Conservation (phyloP, 1,284 basidiomycete species). For the Laetiporus sulphureus region DNA sequence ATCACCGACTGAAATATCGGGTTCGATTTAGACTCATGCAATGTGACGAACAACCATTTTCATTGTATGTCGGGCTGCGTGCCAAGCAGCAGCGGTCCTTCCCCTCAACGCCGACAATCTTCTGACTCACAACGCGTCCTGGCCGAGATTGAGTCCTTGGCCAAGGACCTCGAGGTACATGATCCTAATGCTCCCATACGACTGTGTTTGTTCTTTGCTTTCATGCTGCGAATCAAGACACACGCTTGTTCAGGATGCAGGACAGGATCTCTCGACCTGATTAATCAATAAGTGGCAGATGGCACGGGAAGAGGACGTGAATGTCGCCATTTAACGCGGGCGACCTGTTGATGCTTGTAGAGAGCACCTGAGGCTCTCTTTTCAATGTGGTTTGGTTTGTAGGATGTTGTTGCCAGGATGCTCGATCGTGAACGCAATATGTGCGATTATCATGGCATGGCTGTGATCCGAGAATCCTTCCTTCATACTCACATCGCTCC, state of each 20-base stretch:
- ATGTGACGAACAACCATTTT: conserved; percentile 67
- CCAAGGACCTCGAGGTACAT: conserved; percentile 80
- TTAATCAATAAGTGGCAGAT: conserved; percentile 71
- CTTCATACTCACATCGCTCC: too few relatives aligned
- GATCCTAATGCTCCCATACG: conserved; percentile 79
- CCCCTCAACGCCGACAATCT: conserved; percentile 37
- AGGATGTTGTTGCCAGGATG: conserved; percentile 58
- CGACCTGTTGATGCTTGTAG: conserved; percentile 62
- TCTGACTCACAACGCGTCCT: conserved; percentile 54
- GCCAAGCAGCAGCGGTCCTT: conserved; percentile 63
- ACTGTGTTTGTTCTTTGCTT: conserved; percentile 82
- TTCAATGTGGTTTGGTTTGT: conserved; percentile 38
- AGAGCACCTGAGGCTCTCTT: conserved; percentile 54
- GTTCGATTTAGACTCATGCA: conserved; percentile 75
- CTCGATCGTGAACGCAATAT: conserved; percentile 51
- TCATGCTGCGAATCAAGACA: conserved; percentile 67
- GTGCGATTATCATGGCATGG: conserved; percentile 50
- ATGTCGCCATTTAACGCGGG: conserved; percentile 45
- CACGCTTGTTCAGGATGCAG: conserved; percentile 75
- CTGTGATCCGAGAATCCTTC: conserved; percentile 63
- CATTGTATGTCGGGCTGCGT: conserved; percentile 70
- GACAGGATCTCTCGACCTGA: conserved; percentile 83
- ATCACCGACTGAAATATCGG: conserved; percentile 46
- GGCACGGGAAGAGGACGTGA: conserved; percentile 23
- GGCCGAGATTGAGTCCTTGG: conserved; percentile 67